These are phyloP conservation scores for Butyriboletus loyo DNA, from an alignment of 768 basidiomycete species.

Conservation along the genomic window DNA sequence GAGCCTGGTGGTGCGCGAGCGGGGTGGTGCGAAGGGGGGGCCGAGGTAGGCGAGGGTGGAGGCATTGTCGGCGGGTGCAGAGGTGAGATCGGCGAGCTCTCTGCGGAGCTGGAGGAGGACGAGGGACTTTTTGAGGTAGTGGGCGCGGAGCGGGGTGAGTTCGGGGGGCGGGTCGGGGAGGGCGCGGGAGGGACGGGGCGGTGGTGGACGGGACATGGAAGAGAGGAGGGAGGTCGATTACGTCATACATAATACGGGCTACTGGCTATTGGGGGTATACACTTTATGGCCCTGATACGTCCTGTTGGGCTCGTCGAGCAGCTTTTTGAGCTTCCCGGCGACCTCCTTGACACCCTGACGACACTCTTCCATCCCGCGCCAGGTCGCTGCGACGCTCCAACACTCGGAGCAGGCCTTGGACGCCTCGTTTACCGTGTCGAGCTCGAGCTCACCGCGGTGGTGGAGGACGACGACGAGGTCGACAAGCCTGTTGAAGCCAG, in stretches of 20 bases:
- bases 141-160: constrained; percentile 87
- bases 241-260: background rate
- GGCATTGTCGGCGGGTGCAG: constrained; percentile 35
- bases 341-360: constrained; percentile 59
- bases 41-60: constrained; percentile 87
- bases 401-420: constrained; percentile 67
- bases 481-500: constrained; percentile 65
- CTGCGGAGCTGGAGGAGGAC: constrained; percentile 77
- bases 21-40: constrained; percentile 75
- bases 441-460: constrained; percentile 59
- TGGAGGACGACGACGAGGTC: constrained; percentile 76
- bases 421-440: constrained; percentile 73
- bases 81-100: constrained; percentile 72
- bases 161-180: background rate
- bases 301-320: constrained; percentile 36
- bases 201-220: constrained; percentile 1
- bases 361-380: constrained; percentile 64
- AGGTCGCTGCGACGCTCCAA: constrained; percentile 69
- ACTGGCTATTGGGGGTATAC: constrained; percentile 27
- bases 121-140: constrained; percentile 97
- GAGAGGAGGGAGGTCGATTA: constrained; percentile 6
- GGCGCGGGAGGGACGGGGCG: constrained; percentile 9
- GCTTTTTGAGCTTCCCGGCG: constrained; percentile 56
- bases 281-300: constrained; percentile 33
- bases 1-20: constrained; percentile 50